Evolutionary conservation across 2,329 filamentous ascomycete species (phyloP), one percentile per base, ranked within the genome.

Genomic region (Alternaria viburni): DNA sequence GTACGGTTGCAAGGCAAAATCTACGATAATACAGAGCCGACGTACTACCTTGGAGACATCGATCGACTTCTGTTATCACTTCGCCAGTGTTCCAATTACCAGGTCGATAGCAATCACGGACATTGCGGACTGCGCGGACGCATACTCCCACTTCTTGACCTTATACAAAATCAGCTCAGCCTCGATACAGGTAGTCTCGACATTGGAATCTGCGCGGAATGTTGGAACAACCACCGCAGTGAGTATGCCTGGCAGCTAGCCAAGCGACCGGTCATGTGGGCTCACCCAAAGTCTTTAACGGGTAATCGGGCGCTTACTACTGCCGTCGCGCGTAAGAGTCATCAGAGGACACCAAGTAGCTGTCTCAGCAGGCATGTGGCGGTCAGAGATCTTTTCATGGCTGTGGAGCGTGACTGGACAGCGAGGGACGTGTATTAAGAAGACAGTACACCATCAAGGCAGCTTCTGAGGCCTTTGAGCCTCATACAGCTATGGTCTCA

Each of bases 61-160:
- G 84, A 88, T 58, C 82, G 85, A 25, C 74, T 93, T 1, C 75
- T 93, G 15, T 80, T 86, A 10, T 83, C 84, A 0, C 81, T 93
- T 21, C 85, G 88, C 41, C 88, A 93, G 77, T 89, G 86, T 54
- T 89, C 91, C 1, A 86, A 84, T 59, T 93, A 93, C 74, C 91
- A 93, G 76, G 86, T 93, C 62, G 90, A 94, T 77, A 86, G 86
- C 67, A 84, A 93, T 73, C 91, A 94, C 76, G 84, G 85, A 2
- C 91, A 93, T 76, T 94, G 91, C 73, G 91, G 91, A 1, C 82
- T 92, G 41, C 83, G 90, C 47, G 88, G 87, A 4, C 84, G 88
- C 17, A 78, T 93, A 4, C 80, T 91, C 43, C 89, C 90, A 8
- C 84, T 91, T 4, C 77, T 93, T 15, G 89, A 91, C 58, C 86